Percentiles rank a stretch among this genome's conserved stretches.
Evolutionary conservation across 1,284 basidiomycete genomes (phyloP).

Genomic region (Apiotrichum porosum): DNA sequence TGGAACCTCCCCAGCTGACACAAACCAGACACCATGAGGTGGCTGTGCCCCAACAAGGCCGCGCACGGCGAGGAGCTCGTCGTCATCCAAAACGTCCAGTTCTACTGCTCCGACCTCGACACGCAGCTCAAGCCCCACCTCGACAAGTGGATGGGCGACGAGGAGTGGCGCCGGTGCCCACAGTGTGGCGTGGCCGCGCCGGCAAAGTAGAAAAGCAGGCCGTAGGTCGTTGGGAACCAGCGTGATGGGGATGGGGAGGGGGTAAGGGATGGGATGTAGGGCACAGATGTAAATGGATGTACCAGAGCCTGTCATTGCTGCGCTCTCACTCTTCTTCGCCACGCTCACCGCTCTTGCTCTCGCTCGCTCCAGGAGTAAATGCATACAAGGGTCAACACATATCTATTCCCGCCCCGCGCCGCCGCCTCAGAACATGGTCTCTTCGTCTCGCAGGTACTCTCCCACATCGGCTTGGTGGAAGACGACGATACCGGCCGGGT

Average conservation of each 20-base stretch:
- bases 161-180: constrained; percentile 62
- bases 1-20: no score
- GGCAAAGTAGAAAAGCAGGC: constrained; percentile 22
- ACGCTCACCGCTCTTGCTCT: no score
- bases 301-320: not conserved
- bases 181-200: constrained; percentile 64
- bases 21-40: constrained; percentile 79
- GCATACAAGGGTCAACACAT: no score
- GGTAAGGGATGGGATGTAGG: not conserved
- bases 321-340: not conserved
- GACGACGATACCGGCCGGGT: constrained; percentile 96
- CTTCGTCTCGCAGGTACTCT: constrained; percentile 93
- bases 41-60: constrained; percentile 75
- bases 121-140: constrained; percentile 92
- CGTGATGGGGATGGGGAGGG: not conserved
- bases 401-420: no score
- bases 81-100: constrained; percentile 77
- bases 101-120: constrained; percentile 87
- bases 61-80: constrained; percentile 64
- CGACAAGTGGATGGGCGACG: constrained; percentile 63
- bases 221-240: not conserved
- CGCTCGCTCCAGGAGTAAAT: constrained; percentile 11
- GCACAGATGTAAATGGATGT: not conserved
- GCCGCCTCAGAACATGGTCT: constrained; percentile 46
- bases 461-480: constrained; percentile 99